Evolutionary conservation across 2,329 filamentous ascomycete genomes (phyloP).

Genomic region (Epichloe uncinata): DNA sequence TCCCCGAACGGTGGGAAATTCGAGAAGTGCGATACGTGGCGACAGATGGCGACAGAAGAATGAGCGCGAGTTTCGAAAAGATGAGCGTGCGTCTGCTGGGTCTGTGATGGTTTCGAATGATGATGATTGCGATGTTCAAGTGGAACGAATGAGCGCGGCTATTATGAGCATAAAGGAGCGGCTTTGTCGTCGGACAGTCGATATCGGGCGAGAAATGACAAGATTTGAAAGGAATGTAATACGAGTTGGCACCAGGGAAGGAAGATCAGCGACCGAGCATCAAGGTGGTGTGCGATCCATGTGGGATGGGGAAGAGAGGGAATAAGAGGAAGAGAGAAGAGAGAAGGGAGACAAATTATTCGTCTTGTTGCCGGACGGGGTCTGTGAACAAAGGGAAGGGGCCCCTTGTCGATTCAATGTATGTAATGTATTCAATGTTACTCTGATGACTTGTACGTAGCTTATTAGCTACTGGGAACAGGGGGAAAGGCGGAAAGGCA

Average conservation of each 20-base stretch:
- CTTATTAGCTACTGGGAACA: too few species aligned
- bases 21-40: constrained; percentile 1
- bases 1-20: background rate
- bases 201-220: background rate
- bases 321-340: background rate
- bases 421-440: background rate
- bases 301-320: background rate
- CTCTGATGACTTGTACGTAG: background rate
- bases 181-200: background rate
- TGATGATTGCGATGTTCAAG: background rate
- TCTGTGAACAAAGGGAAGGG: background rate
- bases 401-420: background rate
- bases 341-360: background rate
- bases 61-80: background rate
- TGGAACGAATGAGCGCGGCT: background rate
- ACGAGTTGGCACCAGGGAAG: background rate
- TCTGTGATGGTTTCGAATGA: background rate
- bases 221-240: background rate
- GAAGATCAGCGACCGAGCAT: background rate
- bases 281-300: background rate
- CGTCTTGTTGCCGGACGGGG: background rate
- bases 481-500: too few species aligned
- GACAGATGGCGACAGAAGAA: background rate
- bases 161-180: background rate
- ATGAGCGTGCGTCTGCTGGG: background rate